Conservation (phyloP, 2,329 filamentous ascomycete genomes). For the Stachybotrys chlorohalonatus region DNA sequence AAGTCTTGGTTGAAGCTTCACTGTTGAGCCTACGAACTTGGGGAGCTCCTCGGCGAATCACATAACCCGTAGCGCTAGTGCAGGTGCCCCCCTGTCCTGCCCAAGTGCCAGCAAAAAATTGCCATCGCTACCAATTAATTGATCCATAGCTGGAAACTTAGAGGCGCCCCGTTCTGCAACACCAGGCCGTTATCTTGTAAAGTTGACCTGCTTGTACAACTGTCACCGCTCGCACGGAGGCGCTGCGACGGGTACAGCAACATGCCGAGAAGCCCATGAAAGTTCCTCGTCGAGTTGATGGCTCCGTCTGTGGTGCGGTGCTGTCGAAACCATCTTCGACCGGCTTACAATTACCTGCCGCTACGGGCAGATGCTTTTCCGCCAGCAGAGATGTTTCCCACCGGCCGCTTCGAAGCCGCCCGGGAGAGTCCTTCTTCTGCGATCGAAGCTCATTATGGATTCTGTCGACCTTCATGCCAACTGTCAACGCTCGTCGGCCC, state of each 20-base stretch:
- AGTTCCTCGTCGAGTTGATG: conserved; percentile 48
- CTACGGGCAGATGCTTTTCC: conserved; percentile 16
- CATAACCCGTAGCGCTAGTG: not conserved
- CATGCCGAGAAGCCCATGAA: conserved; percentile 52
- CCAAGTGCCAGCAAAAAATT: not conserved
- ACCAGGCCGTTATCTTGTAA: not conserved
- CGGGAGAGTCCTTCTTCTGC: conserved; percentile 14
- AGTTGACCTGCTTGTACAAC: not conserved
- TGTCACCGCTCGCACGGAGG: not conserved
- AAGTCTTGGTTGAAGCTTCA: no score
- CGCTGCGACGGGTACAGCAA: conserved; percentile 12
- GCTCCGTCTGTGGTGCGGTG: conserved; percentile 50
- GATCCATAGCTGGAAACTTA: not conserved
- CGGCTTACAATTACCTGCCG: conserved; percentile 1
- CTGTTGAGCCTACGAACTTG: no score
- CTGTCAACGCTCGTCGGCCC: conserved; percentile 12
- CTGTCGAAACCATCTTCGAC: conserved; percentile 34
- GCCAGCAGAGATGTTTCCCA: conserved; percentile 8
- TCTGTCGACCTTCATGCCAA: conserved; percentile 28
- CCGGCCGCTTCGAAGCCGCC: conserved; percentile 6
- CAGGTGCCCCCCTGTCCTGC: not conserved
- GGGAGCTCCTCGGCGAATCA: not conserved
- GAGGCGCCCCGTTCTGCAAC: not conserved
- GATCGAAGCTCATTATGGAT: conserved; percentile 28
- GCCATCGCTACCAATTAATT: not conserved